These are phyloP conservation scores for Musa balbisiana DNA, from an alignment of 202 grass and related monocot species.

Conservation along the genomic window DNA sequence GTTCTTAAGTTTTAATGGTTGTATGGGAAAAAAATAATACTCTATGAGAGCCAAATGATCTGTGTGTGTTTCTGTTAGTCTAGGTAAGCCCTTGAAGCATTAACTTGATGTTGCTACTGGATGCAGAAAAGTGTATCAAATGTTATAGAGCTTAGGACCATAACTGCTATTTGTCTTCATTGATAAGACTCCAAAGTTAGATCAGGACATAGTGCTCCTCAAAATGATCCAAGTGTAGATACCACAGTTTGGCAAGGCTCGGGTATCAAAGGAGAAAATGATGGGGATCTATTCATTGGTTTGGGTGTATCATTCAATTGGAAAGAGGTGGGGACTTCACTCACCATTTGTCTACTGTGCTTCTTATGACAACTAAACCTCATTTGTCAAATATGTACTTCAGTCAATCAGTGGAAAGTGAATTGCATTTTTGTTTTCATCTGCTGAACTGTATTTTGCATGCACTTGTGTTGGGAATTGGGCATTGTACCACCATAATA, in stretches of 20 bases:
- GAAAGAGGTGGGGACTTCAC: neutral
- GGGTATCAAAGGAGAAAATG: slow-evolving; percentile 7
- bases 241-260: slow-evolving; percentile 27
- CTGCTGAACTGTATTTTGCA: too few species aligned
- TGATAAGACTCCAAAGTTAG: neutral
- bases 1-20: neutral
- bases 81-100: neutral
- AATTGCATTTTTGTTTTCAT: too few species aligned
- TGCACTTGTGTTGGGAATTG: too few species aligned
- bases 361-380: too few species aligned
- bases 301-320: slow-evolving; percentile 1
- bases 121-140: neutral
- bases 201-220: slow-evolving; percentile 15
- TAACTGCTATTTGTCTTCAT: neutral
- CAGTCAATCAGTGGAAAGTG: too few species aligned
- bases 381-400: too few species aligned
- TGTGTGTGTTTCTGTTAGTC: neutral
- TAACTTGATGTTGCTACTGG: neutral
- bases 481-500: too few species aligned
- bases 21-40: neutral
- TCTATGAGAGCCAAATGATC: neutral
- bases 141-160: neutral
- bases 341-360: too few species aligned
- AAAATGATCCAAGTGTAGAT: slow-evolving; percentile 35
- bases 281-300: neutral